These are phyloP conservation scores for Melaleuca alternifolia DNA, from an alignment of 345 rosid genomes.

Conservation along the genomic window DNA sequence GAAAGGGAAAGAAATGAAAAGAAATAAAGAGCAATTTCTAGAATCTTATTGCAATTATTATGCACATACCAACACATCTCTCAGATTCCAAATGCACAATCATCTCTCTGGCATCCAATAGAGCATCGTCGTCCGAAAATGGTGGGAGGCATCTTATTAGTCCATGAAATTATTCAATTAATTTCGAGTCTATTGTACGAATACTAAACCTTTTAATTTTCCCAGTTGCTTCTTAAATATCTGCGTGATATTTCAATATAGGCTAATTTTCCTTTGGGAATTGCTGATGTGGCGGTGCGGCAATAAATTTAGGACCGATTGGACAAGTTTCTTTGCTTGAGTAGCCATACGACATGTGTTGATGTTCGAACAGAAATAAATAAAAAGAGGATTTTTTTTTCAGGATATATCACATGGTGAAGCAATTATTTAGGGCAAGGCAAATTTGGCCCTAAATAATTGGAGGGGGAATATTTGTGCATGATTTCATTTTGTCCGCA, in stretches of 20 bases:
- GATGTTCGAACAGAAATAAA: background rate
- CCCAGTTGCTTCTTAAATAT: accelerated
- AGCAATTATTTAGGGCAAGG: background rate
- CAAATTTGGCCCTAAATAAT: background rate
- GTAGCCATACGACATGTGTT: background rate
- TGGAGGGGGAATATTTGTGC: background rate
- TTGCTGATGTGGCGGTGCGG: too few species aligned
- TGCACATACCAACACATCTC: background rate
- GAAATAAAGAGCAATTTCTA: background rate
- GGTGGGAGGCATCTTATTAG: background rate
- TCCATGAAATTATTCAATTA: background rate
- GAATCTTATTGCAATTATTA: background rate
- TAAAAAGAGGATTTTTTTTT: background rate
- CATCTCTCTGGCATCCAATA: background rate
- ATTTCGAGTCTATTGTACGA: accelerated
- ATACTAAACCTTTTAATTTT: accelerated
- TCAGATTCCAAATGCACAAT: background rate
- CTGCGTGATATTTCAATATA: background rate
- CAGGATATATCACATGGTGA: background rate
- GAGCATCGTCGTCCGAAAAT: background rate
- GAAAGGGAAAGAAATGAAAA: background rate
- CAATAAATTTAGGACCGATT: background rate
- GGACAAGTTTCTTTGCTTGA: background rate
- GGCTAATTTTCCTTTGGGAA: background rate
- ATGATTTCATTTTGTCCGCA: constrained; percentile 4